Evolutionary conservation across 2,329 filamentous ascomycete genomes (phyloP), one percentile per base, ranked within the genome.

Genomic region (Calonectria henricotiae): DNA sequence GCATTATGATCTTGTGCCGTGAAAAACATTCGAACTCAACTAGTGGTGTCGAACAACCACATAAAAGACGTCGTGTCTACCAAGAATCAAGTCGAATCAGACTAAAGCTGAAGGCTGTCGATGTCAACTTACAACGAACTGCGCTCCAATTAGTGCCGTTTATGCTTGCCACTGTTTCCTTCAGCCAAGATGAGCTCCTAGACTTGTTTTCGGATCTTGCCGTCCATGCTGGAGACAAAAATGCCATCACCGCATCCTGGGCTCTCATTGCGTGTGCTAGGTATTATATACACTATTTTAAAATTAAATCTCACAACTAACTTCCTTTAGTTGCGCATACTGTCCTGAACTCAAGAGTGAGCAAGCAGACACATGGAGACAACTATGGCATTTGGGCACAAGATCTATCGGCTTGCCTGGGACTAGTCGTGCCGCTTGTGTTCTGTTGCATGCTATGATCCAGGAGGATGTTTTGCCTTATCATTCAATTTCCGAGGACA

Each of bases 201-300:
- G 85, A 86, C 0, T 79, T 92, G 4, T 78, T 96, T 3, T 85
- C 87, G 9, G 87, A 88, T 49, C 82, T 97, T 17, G 83, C 86
- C 17, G 81, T 83, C 12, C 86, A 88, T 64, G 89, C 93, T 49
- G 86, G 89, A 11, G 93, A 96, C 77, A 95, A 97, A 76, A 91
- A 92, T 74, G 83, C 84, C 15, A 81, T 82, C 9, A 84, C 92
- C 46, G 89, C 91, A 8, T 94, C 91, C 0, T 99, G 96, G 96
- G 92, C 94, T 20, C 90, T 97, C 85, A 81, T 98, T 63, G 92
- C 91, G n/a, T 90, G 94, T 78, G 87, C 94, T 72, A 94, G 93
- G 94, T 95, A 84, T 32, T 47, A 0, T 23, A 13, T 43, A 44
- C 54, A 44, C 54, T 58, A 35, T 23, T 32, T 32, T 5, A 17